Evolutionary conservation across 768 basidiomycete species (phyloP).

Genomic region (Suillus bovinus): DNA sequence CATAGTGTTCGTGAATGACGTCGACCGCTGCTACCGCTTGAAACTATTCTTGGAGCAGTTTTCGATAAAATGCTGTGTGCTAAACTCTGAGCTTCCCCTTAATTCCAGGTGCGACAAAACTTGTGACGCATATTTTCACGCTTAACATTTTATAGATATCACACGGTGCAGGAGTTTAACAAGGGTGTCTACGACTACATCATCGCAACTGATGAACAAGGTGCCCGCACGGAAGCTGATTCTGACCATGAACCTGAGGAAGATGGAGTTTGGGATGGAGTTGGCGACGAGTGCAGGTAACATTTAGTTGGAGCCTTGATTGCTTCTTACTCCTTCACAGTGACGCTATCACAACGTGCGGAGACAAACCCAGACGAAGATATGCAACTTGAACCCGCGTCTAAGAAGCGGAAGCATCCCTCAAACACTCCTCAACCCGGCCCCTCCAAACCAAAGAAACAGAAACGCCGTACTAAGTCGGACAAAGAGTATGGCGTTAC

Average conservation of each 20-base stretch:
- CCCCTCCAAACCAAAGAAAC: conserved; percentile 36
- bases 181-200: conserved; percentile 98
- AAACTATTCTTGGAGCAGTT: conserved; percentile 99
- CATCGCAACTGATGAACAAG: conserved; percentile 94
- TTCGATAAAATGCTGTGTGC: conserved; percentile 91
- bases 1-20: conserved; percentile 94
- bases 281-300: conserved; percentile 34
- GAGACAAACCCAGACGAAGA: conserved; percentile 18
- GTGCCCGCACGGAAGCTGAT: conserved; percentile 51
- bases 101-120: conserved; percentile 69
- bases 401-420: conserved; percentile 61
- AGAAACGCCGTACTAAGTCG: conserved; percentile 51
- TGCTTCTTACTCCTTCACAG: conserved; percentile 34
- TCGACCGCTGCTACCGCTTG: conserved; percentile 91
- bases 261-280: conserved; percentile 9
- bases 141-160: conserved; percentile 58
- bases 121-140: background rate
- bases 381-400: conserved; percentile 23
- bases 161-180: conserved; percentile 98
- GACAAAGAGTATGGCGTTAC: conserved; percentile 92
- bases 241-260: conserved; percentile 45
- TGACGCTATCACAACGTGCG: conserved; percentile 56
- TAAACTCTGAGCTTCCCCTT: conserved; percentile 93
- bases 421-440: conserved; percentile 38
- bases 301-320: conserved; percentile 14